phyloP scores from a whole-genome alignment of 73 alveolate species.

The Symbiodinium pilosum region DNA sequence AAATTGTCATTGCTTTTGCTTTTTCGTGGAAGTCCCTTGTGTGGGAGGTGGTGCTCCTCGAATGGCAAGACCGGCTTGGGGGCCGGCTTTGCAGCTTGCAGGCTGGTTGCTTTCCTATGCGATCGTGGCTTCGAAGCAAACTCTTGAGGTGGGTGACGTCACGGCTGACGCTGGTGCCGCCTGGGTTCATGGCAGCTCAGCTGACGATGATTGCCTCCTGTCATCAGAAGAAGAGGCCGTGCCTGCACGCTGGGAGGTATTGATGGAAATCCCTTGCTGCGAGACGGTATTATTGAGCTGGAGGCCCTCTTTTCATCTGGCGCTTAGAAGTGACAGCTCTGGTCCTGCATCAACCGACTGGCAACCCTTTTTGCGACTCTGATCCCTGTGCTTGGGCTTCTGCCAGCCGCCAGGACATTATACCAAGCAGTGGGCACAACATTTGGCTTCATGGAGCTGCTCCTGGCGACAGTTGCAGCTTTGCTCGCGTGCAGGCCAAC shows the following conservation, averaged over 20 bases:
- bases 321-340: too few species aligned
- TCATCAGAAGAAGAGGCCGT: too few species aligned
- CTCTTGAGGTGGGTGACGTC: slow-evolving; percentile 43
- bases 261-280: slow-evolving; percentile 72
- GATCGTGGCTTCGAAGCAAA: too few species aligned
- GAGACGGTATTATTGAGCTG: slow-evolving; percentile 17
- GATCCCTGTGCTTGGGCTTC: not conserved
- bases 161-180: slow-evolving; percentile 78
- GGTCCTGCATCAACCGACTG: too few species aligned
- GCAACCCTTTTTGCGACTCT: too few species aligned
- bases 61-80: slow-evolving; percentile 66
- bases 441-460: slow-evolving; percentile 82
- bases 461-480: slow-evolving; percentile 58
- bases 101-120: not conserved
- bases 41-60: slow-evolving; percentile 34
- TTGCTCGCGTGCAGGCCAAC: slow-evolving; percentile 4
- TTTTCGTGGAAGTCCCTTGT: too few species aligned
- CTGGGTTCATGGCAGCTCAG: slow-evolving; percentile 53
- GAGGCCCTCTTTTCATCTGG: not conserved
- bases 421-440: slow-evolving; percentile 78
- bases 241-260: not conserved
- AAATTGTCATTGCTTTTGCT: too few species aligned
- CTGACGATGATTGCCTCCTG: too few species aligned
- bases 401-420: slow-evolving; percentile 10
- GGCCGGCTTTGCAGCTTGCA: slow-evolving; percentile 39